phyloP scores from a whole-genome alignment of 176 grass and related monocot genomes.

The Melocanna baccifera region DNA sequence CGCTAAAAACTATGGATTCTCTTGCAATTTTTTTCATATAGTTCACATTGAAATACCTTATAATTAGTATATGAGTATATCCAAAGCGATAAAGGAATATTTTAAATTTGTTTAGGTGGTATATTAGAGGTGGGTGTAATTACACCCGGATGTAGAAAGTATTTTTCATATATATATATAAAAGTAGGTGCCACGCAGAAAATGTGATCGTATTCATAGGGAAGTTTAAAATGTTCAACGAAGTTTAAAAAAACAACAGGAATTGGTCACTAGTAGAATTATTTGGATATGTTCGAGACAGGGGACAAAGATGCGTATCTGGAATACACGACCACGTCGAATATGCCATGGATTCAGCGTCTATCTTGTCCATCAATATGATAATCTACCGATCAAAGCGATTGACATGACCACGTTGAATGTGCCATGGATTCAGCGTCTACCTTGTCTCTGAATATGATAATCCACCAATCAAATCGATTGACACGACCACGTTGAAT shows the following conservation, averaged over 20 bases:
- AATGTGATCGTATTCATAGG: not conserved
- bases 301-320: not conserved
- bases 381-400: not conserved
- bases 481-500: too few relatives aligned
- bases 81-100: too few relatives aligned
- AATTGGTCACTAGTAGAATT: not conserved
- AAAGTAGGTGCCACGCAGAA: not conserved
- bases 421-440: not conserved
- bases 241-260: not conserved
- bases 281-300: not conserved
- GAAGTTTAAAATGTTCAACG: not conserved
- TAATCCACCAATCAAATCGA: not conserved
- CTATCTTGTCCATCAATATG: not conserved
- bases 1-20: too few relatives aligned
- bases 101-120: too few relatives aligned
- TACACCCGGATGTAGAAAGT: too few relatives aligned
- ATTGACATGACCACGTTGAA: not conserved
- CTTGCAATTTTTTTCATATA: too few relatives aligned
- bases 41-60: too few relatives aligned
- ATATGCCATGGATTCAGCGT: not conserved
- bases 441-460: not conserved
- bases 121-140: too few relatives aligned
- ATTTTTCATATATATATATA: too few relatives aligned
- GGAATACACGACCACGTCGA: not conserved
- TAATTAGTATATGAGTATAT: too few relatives aligned